Percentiles rank a stretch among this genome's conserved stretches.
Conservation (phyloP, 2,329 filamentous ascomycete species). For the Didymella pinodella region DNA sequence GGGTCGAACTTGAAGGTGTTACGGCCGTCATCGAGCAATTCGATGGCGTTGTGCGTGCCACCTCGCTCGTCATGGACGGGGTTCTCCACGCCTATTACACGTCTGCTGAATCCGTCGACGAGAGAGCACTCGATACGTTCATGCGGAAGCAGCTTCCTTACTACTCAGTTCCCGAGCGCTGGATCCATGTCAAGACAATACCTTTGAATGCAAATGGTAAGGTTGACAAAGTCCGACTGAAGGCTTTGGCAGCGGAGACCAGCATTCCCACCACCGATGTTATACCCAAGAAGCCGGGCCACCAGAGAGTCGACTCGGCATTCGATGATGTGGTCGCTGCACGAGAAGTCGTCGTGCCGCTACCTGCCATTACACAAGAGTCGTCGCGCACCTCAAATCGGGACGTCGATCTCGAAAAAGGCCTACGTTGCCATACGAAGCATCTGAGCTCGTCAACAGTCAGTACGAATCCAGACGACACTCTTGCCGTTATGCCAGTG, state of each 20-base stretch:
- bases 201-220: constrained; percentile 65
- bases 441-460: constrained; percentile 23
- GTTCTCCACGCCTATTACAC: constrained; percentile 63
- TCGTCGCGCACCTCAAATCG: not conserved
- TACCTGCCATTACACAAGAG: constrained; percentile 3
- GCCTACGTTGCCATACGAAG: constrained; percentile 16
- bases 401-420: constrained; percentile 25
- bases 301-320: constrained; percentile 16
- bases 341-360: constrained; percentile 14
- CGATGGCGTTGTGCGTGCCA: constrained; percentile 58
- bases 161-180: constrained; percentile 62
- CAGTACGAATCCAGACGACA: constrained; percentile 22
- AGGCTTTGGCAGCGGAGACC: constrained; percentile 31
- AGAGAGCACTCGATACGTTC: constrained; percentile 51
- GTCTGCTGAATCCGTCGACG: constrained; percentile 41
- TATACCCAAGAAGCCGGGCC: constrained; percentile 5
- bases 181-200: constrained; percentile 56
- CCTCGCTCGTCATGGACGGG: constrained; percentile 58
- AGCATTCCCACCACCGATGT: constrained; percentile 11
- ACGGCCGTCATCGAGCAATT: constrained; percentile 53
- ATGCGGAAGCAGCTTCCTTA: constrained; percentile 60
- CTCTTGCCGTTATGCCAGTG: constrained; percentile 13
- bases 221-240: constrained; percentile 61
- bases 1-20: constrained; percentile 67
- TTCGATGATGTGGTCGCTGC: constrained; percentile 19